Conservation (phyloP, 441 rosid genomes). For the Monsonia emarginata region DNA sequence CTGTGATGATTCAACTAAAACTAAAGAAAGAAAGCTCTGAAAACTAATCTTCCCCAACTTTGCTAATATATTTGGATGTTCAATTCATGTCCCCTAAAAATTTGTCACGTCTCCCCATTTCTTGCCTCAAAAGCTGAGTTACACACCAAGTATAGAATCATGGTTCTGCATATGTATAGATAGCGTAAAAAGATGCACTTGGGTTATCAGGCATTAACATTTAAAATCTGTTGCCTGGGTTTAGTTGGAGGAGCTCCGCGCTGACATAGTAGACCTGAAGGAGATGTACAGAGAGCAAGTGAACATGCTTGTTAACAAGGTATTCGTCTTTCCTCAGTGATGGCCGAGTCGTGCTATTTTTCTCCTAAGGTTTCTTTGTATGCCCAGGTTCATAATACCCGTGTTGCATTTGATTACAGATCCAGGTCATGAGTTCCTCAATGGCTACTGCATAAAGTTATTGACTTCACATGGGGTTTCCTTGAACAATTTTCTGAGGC, state of each 20-base stretch:
- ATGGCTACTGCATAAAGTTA: not conserved
- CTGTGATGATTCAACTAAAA: not conserved
- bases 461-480: not conserved
- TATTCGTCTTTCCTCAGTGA: constrained; percentile 17
- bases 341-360: not conserved
- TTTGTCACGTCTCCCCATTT: too few relatives aligned
- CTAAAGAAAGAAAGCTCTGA: not conserved
- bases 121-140: too few relatives aligned
- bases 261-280: constrained; percentile 87
- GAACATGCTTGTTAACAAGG: constrained; percentile 90
- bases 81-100: too few relatives aligned
- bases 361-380: not conserved
- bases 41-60: too few relatives aligned
- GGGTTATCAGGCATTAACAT: constrained; percentile 7
- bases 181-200: not conserved
- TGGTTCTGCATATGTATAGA: too few relatives aligned
- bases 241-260: constrained; percentile 95
- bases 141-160: too few relatives aligned
- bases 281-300: constrained; percentile 99
- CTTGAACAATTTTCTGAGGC: not conserved
- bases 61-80: too few relatives aligned
- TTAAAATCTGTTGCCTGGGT: constrained; percentile 19
- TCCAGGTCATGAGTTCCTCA: constrained; percentile 6
- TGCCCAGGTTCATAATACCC: not conserved
- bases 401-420: not conserved